Percentiles rank a stretch among this genome's conserved stretches.
Evolutionary conservation across 2,329 filamentous ascomycete species (phyloP).

Genomic region (Domatiomyces globalis): DNA sequence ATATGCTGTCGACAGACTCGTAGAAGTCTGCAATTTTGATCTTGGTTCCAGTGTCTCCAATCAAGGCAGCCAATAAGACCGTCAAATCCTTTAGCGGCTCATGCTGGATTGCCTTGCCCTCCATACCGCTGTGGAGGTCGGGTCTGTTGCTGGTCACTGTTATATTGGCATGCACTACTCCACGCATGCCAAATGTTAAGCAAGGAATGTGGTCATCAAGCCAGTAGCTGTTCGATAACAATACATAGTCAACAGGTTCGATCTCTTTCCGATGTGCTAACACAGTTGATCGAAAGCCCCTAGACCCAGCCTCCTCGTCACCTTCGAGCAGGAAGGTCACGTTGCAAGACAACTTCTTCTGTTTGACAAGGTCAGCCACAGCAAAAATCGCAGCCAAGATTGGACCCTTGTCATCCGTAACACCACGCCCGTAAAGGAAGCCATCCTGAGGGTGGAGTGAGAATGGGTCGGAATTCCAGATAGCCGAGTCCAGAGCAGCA

Average conservation of each 20-base stretch:
- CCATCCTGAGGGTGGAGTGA: constrained; percentile 78
- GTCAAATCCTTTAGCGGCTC: constrained; percentile 89
- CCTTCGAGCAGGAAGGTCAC: constrained; percentile 92
- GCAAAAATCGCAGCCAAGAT: constrained; percentile 89
- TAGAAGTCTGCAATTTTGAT: constrained; percentile 83
- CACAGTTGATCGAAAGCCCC: constrained; percentile 77
- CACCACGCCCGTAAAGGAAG: constrained; percentile 88
- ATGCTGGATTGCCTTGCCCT: constrained; percentile 73
- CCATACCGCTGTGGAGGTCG: constrained; percentile 91
- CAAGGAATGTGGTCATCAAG: constrained; percentile 91
- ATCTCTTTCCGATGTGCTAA: constrained; percentile 68
- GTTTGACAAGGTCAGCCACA: constrained; percentile 72
- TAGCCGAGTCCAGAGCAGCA: constrained; percentile 30
- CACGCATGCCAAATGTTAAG: constrained; percentile 82
- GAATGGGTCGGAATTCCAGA: constrained; percentile 82
- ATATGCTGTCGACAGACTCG: constrained; percentile 64
- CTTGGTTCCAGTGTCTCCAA: constrained; percentile 57
- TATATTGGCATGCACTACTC: constrained; percentile 84
- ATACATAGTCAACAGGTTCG: constrained; percentile 81
- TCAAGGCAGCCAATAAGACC: constrained; percentile 64
- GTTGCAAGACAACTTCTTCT: constrained; percentile 72
- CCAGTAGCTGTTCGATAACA: constrained; percentile 98
- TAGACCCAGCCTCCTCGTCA: constrained; percentile 87
- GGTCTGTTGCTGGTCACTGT: constrained; percentile 74
- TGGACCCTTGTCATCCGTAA: constrained; percentile 94